Conservation (phyloP, 331 rosid genomes). For the Quercus lobata region DNA sequence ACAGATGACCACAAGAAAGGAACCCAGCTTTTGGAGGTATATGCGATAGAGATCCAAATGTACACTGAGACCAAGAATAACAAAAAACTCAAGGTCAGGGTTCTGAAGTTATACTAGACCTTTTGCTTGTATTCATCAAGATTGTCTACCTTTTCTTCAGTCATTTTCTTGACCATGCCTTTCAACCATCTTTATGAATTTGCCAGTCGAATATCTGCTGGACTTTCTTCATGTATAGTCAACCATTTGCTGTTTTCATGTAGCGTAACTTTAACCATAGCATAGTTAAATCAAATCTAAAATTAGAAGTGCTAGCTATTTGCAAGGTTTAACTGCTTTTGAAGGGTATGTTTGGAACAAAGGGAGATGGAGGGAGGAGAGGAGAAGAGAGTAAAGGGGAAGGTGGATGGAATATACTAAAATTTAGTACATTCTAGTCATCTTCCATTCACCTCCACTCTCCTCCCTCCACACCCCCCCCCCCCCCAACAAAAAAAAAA, state of each 20-base stretch:
- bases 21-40: constrained; percentile 92
- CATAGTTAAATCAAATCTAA: not conserved
- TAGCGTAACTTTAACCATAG: not conserved
- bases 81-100: constrained; percentile 92
- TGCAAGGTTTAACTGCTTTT: not conserved
- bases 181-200: not conserved
- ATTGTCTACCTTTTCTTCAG: not conserved
- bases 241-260: not conserved
- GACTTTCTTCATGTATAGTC: not conserved
- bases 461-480: accelerated
- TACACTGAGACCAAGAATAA: constrained; percentile 96
- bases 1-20: constrained; percentile 99
- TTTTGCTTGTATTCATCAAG: not conserved
- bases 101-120: constrained; percentile 1
- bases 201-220: not conserved
- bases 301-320: not conserved
- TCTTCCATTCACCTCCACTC: no score
- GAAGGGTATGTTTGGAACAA: no score
- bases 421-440: no score
- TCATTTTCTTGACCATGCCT: not conserved
- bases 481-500: no score
- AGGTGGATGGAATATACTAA: no score
- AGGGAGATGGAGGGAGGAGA: no score
- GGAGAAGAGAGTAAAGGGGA: no score
- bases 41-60: constrained; percentile 96